A percentile compares a stretch with the other conserved stretches of the same genome.
These are phyloP conservation scores for Aspergillus sp. DNA, from an alignment of 2,329 filamentous ascomycete genomes.

Conservation along the genomic window DNA sequence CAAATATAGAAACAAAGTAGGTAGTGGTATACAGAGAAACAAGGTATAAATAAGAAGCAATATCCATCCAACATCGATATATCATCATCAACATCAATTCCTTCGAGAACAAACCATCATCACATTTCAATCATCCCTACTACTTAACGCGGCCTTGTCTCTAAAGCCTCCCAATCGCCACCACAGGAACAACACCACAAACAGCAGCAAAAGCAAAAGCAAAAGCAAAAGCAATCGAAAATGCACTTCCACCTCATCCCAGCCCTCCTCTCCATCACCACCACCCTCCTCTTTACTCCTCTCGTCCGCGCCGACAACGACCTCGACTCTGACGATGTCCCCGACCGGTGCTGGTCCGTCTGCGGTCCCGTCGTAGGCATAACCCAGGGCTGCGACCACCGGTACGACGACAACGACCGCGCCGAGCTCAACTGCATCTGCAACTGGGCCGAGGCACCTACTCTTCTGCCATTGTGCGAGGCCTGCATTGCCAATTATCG, in stretches of 20 bases:
- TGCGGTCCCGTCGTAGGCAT: constrained; percentile 28
- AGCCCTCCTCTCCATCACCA: constrained; percentile 13
- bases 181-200: not conserved
- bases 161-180: not conserved
- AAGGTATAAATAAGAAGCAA: not conserved
- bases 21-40: not conserved
- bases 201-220: not conserved
- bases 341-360: constrained; percentile 28
- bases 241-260: constrained; percentile 29
- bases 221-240: not conserved
- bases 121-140: not conserved
- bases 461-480: constrained; percentile 33
- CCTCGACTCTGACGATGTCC: constrained; percentile 32
- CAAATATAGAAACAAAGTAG: not conserved
- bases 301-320: constrained; percentile 26
- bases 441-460: constrained; percentile 28
- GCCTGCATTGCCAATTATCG: constrained; percentile 35
- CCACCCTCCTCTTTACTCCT: constrained; percentile 27
- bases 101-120: not conserved
- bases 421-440: constrained; percentile 33
- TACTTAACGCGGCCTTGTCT: not conserved
- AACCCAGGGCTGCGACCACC: constrained; percentile 27
- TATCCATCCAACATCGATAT: not conserved
- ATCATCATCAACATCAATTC: not conserved
- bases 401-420: constrained; percentile 25